phyloP scores from a whole-genome alignment of 495 filamentous ascomycete species.

The Niebla homalea region DNA sequence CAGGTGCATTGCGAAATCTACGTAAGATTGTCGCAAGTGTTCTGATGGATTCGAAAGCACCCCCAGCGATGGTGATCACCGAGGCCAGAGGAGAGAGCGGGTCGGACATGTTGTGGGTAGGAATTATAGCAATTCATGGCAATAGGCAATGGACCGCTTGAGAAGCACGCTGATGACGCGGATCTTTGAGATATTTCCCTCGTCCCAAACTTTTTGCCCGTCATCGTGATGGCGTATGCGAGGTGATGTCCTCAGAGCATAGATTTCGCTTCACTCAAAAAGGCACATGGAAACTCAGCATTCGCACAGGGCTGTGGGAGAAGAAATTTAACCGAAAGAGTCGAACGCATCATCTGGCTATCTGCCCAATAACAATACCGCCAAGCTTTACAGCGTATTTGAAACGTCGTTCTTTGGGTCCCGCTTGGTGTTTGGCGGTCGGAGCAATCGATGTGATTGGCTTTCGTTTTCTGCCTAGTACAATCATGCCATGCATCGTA shows the following conservation, averaged over 20 bases:
- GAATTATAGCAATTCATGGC: neutral
- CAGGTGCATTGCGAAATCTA: slow-evolving; percentile 3
- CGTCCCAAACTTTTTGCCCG: neutral
- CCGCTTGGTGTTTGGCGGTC: neutral
- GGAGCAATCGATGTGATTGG: neutral
- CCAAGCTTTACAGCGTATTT: neutral
- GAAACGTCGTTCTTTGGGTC: no score
- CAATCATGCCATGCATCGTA: neutral
- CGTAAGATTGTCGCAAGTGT: slow-evolving; percentile 3
- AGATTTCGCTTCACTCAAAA: neutral
- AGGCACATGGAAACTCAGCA: neutral
- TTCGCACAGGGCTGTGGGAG: neutral
- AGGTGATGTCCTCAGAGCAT: neutral
- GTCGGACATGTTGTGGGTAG: neutral
- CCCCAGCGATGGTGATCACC: slow-evolving; percentile 4
- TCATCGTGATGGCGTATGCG: neutral
- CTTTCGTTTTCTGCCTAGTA: neutral
- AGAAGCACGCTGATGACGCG: neutral
- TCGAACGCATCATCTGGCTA: neutral
- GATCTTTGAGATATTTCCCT: neutral
- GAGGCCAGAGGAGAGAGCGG: slow-evolving; percentile 8
- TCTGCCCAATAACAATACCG: neutral
- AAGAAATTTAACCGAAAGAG: neutral
- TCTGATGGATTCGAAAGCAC: slow-evolving; percentile 8
- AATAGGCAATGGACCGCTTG: neutral